Percentiles rank a stretch among this genome's conserved stretches.
phyloP scores from a whole-genome alignment of 345 rosid genomes.

The Brassica juncea region DNA sequence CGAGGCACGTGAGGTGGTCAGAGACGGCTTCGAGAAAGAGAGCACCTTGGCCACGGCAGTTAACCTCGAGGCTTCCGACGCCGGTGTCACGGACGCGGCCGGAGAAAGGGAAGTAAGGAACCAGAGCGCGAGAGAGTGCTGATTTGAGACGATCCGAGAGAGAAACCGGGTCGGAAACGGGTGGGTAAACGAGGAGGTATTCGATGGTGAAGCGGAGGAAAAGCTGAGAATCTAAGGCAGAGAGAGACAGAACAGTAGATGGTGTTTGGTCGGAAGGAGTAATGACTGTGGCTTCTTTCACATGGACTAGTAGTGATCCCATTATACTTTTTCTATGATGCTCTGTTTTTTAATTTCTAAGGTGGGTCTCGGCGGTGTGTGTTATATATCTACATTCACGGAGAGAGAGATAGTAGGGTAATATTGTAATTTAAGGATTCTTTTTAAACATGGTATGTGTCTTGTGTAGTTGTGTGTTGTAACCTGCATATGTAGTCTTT shows the following conservation, averaged over 20 bases:
- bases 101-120: slow-evolving; percentile 74
- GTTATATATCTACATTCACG: slow-evolving; percentile 26
- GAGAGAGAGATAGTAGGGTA: slow-evolving; percentile 24
- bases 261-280: slow-evolving; percentile 74
- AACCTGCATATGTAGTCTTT: slow-evolving; percentile 28
- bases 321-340: slow-evolving; percentile 28
- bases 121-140: slow-evolving; percentile 59
- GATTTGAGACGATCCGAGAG: slow-evolving; percentile 52
- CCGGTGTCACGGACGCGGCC: slow-evolving; percentile 69
- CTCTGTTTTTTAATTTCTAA: slow-evolving; percentile 9
- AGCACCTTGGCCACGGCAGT: slow-evolving; percentile 71
- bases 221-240: slow-evolving; percentile 86
- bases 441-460: slow-evolving; percentile 13
- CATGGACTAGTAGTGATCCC: slow-evolving; percentile 51
- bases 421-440: slow-evolving; percentile 1
- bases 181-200: slow-evolving; percentile 61
- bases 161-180: slow-evolving; percentile 41
- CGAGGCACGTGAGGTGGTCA: slow-evolving; percentile 42
- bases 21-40: slow-evolving; percentile 62
- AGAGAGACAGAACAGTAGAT: slow-evolving; percentile 56
- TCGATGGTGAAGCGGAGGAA: slow-evolving; percentile 86
- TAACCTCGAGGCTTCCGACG: slow-evolving; percentile 52
- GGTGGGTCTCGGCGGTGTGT: slow-evolving; percentile 27
- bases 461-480: slow-evolving; percentile 34
- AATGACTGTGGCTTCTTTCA: slow-evolving; percentile 57